Evolutionary conservation across 148 eudicot genomes (phyloP).

Genomic region (Rhododendron molle): DNA sequence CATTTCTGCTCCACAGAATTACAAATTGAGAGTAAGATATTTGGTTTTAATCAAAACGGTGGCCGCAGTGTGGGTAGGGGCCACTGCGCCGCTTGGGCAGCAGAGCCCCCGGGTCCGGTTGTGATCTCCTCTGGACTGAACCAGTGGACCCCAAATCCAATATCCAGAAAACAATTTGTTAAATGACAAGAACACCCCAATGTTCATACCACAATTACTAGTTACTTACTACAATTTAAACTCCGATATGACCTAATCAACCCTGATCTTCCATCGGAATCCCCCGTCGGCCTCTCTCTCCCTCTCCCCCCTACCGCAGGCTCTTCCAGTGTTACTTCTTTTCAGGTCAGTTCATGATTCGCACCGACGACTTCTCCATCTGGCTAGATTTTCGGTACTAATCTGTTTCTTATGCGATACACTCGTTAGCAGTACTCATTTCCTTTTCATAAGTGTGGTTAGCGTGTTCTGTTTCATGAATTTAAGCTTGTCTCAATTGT

Average conservation of each 20-base stretch:
- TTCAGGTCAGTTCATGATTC: background rate
- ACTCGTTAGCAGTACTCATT: background rate
- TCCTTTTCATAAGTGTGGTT: background rate
- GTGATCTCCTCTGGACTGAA: no score
- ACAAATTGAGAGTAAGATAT: no score
- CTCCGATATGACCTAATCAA: conserved; percentile 8
- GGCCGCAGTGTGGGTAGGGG: no score
- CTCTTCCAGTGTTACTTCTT: background rate
- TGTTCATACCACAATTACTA: no score
- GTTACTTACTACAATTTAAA: no score
- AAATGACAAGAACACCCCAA: no score
- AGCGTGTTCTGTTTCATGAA: background rate
- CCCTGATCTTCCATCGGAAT: conserved; percentile 21
- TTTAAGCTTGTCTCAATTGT: background rate
- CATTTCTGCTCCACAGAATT: no score
- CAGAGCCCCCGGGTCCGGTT: no score
- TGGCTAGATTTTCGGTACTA: background rate
- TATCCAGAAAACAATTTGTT: no score
- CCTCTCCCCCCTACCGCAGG: background rate
- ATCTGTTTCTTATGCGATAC: background rate
- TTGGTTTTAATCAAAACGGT: no score
- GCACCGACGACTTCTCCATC: background rate
- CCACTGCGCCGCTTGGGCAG: no score
- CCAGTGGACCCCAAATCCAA: no score
- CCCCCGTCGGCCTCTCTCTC: conserved; percentile 6